Conservation (phyloP, 495 filamentous ascomycete genomes). For the Bryoglossum gracile region DNA sequence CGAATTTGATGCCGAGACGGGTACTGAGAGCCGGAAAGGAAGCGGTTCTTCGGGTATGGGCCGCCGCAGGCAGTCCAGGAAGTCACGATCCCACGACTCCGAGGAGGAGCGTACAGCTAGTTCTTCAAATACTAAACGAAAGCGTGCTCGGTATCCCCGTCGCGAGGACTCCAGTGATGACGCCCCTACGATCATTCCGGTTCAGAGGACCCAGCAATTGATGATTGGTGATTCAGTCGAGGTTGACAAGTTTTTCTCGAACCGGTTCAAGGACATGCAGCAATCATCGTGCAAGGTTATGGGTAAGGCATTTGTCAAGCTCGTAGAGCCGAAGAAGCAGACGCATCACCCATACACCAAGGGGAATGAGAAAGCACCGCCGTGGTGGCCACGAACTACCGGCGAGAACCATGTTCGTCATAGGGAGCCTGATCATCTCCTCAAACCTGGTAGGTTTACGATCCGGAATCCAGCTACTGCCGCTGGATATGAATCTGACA, state of each 20-base stretch:
- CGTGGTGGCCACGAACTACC: constrained; percentile 72
- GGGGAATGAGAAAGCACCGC: constrained; percentile 56
- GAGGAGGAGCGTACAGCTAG: constrained; percentile 18
- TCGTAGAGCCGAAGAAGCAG: constrained; percentile 82
- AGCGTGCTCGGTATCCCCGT: constrained; percentile 6
- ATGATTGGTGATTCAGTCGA: constrained; percentile 49
- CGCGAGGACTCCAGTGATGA: constrained; percentile 8
- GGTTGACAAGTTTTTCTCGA: constrained; percentile 56
- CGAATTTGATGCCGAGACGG: constrained; percentile 17
- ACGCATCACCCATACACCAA: constrained; percentile 74
- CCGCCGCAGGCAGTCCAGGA: constrained; percentile 1
- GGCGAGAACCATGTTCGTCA: constrained; percentile 44
- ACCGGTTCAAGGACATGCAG: constrained; percentile 58
- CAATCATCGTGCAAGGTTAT: constrained; percentile 69
- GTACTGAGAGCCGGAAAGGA: constrained; percentile 6
- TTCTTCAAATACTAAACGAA: constrained; percentile 9
- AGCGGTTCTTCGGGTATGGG: constrained; percentile 13
- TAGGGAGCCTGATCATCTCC: constrained; percentile 79
- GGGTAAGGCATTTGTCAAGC: constrained; percentile 73
- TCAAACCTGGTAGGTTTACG: constrained; percentile 57
- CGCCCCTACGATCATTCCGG: constrained; percentile 8
- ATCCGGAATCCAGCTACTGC: neutral
- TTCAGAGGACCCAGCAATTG: constrained; percentile 30
- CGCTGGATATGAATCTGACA: neutral
- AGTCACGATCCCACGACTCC: constrained; percentile 16